Conservation (phyloP, 495 filamentous ascomycete genomes). For the Margaritispora aquatica region DNA sequence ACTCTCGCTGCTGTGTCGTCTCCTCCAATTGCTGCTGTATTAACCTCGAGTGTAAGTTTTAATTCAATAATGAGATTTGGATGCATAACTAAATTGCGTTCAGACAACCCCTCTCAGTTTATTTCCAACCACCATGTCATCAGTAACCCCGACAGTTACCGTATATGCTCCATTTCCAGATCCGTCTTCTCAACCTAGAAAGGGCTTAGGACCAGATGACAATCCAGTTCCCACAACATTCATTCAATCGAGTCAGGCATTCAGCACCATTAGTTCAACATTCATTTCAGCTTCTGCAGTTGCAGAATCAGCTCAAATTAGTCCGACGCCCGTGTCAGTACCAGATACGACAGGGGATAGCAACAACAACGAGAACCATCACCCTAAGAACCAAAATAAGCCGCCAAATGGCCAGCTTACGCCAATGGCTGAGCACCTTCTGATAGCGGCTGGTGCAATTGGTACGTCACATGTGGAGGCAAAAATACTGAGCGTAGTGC, state of each 20-base stretch:
- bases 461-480: conserved; percentile 30
- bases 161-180: background rate
- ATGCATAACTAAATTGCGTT: background rate
- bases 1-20: background rate
- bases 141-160: background rate
- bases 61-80: background rate
- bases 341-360: background rate
- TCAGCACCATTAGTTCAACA: background rate
- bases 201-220: background rate
- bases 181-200: conserved; percentile 1
- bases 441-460: conserved; percentile 44
- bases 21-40: background rate
- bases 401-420: conserved; percentile 3
- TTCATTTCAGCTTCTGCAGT: background rate
- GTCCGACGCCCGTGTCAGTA: background rate
- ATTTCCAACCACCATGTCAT: background rate
- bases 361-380: background rate
- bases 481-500: background rate
- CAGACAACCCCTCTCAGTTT: background rate
- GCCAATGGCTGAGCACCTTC: conserved; percentile 32
- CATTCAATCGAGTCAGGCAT: background rate
- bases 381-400: background rate
- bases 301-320: conserved; percentile 1
- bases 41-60: background rate
- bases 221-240: background rate